phyloP scores from a whole-genome alignment of 2,329 filamentous ascomycete genomes.

The Triangularia verruculosa region DNA sequence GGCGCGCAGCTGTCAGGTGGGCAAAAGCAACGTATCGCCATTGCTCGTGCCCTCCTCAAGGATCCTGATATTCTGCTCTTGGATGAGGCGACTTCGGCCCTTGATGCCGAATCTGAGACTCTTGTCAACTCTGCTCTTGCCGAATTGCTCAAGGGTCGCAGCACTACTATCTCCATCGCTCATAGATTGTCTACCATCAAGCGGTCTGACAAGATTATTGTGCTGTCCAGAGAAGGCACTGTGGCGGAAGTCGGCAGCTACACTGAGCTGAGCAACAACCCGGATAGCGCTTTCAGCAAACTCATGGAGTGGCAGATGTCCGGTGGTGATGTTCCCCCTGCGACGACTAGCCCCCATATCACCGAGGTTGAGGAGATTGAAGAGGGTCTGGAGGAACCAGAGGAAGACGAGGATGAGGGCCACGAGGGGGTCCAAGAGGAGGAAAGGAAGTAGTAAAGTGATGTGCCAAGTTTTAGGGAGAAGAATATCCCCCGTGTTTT shows the following conservation, averaged over 20 bases:
- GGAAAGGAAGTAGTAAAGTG: conserved; percentile 13
- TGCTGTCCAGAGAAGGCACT: conserved; percentile 78
- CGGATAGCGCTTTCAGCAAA: conserved; percentile 82
- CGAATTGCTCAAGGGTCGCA: conserved; percentile 76
- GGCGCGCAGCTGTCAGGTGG: conserved; percentile 93
- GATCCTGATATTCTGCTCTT: conserved; percentile 95
- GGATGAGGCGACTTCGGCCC: conserved; percentile 91
- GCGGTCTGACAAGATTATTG: conserved; percentile 89
- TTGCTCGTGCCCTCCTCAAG: conserved; percentile 90
- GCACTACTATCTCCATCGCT: conserved; percentile 96
- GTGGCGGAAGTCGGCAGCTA: conserved; percentile 92
- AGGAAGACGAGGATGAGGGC: conserved; percentile 33
- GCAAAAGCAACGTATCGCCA: conserved; percentile 97
- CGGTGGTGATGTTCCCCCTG: conserved; percentile 66
- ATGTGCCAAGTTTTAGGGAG: background rate
- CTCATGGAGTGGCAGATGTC: conserved; percentile 99
- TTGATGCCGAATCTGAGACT: conserved; percentile 96
- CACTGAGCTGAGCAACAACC: conserved; percentile 66
- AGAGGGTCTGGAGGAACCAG: conserved; percentile 46
- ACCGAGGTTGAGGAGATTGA: conserved; percentile 53
- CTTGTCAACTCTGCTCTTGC: conserved; percentile 89
- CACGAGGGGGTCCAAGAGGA: conserved; percentile 21
- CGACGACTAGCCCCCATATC: conserved; percentile 36
- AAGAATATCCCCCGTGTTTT: too few species aligned
- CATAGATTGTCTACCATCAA: conserved; percentile 96